These are phyloP conservation scores for Rubia yunnanensis DNA, from an alignment of 257 asterid genomes.

Conservation along the genomic window DNA sequence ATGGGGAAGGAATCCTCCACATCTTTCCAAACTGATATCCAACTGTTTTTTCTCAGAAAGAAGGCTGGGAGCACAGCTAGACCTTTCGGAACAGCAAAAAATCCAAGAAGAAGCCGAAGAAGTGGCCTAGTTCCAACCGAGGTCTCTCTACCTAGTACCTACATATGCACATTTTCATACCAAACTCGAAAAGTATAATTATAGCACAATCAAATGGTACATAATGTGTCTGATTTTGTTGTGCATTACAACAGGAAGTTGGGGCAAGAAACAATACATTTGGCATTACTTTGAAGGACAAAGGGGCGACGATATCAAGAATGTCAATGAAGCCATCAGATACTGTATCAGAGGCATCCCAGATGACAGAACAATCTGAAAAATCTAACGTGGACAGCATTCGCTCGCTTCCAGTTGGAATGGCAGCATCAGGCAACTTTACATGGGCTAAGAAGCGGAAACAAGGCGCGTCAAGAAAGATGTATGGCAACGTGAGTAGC, in stretches of 20 bases:
- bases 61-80: constrained; percentile 27
- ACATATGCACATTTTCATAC: not conserved
- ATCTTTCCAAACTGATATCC: too few relatives aligned
- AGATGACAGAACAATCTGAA: constrained; percentile 42
- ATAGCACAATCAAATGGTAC: not conserved
- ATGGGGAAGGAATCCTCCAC: too few relatives aligned
- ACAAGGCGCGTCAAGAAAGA: constrained; percentile 36
- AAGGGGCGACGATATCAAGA: constrained; percentile 36
- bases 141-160: constrained; percentile 47
- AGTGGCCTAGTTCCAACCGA: constrained; percentile 39
- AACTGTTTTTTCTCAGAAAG: constrained; percentile 56
- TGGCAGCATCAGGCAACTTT: constrained; percentile 35
- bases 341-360: constrained; percentile 65
- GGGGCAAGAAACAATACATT: constrained; percentile 26
- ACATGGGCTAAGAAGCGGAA: constrained; percentile 49
- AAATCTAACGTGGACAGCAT: constrained; percentile 44
- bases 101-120: constrained; percentile 47
- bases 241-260: constrained; percentile 30
- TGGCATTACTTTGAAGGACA: constrained; percentile 26
- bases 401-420: constrained; percentile 50
- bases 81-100: constrained; percentile 36
- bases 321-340: constrained; percentile 43
- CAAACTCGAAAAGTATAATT: not conserved
- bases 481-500: constrained; percentile 23
- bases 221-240: not conserved